Conservation (phyloP, 805 yeast species). For the Nakazawaea pomicola region DNA sequence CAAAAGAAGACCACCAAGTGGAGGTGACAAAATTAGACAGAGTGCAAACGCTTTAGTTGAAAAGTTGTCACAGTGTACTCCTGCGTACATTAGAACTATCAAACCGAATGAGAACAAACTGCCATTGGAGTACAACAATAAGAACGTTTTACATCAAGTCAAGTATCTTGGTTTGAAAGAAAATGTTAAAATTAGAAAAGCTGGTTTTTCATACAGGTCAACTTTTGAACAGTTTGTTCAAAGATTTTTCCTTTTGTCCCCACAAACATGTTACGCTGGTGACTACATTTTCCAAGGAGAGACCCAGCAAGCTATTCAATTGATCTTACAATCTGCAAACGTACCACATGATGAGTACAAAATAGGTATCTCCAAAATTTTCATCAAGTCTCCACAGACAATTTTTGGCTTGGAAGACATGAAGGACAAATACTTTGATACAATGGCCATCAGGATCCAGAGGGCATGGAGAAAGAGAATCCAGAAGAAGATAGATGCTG, state of each 20-base stretch:
- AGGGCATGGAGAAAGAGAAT: constrained; percentile 90
- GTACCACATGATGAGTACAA: constrained; percentile 84
- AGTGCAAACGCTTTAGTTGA: constrained; percentile 90
- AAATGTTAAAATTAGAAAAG: constrained; percentile 95
- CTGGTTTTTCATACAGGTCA: constrained; percentile 97
- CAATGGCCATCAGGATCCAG: constrained; percentile 96
- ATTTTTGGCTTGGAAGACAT: constrained; percentile 90
- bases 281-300: constrained; percentile 58
- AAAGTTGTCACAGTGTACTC: constrained; percentile 85
- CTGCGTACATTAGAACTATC: constrained; percentile 95
- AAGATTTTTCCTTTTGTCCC: constrained; percentile 82
- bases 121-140: constrained; percentile 83
- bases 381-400: constrained; percentile 95
- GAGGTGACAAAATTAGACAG: constrained; percentile 87
- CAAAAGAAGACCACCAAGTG: constrained; percentile 86
- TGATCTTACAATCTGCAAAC: constrained; percentile 47
- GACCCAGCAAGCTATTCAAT: constrained; percentile 44
- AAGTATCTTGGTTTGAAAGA: constrained; percentile 95
- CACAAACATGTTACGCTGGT: constrained; percentile 89
- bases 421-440: constrained; percentile 97
- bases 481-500: constrained; percentile 81
- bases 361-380: constrained; percentile 86
- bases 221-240: constrained; percentile 95
- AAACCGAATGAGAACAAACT: constrained; percentile 94
- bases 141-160: constrained; percentile 90